Base-by-base conservation (phyloP, 768 basidiomycete genomes). In the Bullera alba region DNA sequence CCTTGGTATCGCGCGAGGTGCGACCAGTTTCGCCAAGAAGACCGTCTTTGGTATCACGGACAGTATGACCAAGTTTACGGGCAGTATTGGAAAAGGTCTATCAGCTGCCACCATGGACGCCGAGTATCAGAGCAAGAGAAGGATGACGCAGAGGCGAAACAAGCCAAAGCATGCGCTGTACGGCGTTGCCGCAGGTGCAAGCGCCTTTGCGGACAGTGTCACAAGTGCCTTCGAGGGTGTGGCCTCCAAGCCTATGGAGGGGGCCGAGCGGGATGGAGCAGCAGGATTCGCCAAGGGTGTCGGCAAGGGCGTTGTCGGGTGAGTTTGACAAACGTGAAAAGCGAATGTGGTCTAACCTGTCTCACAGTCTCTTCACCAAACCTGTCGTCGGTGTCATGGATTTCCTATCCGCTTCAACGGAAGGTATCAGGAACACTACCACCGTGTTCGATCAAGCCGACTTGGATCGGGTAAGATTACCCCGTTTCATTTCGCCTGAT, bases 11-110 rank as follows among this genome's bases (percentile, higher is more conserved):
- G 92, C 92, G 5, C 90, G 95, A 78, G 95, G 95, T 38, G 93
- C 93, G 0, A 90, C 92, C 5, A 96, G 91, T 69, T 92, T 99
- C 60, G 86, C 96, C 48, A 97, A 97, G 77, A 99, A 99, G 76
- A 95, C 93, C 0, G 87, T 97, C 5, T 99, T 97, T 62, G 95
- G 95, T 30, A 70, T 99, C 36, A 86, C 87, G 28, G 93, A 99
- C 65, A 93, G 89, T 67, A 77, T 99, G 69, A 92, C 92, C n/a
- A 97, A 96, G 73, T 85, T 99, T 65, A 97, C 95, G 1, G 88
- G 91, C 57, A 95, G 90, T 70, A 83, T 99, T 54, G 89, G 93
- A 36, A 99, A 99, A 79, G 91, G 93, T 51, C 74, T 99, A 28
- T 95, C 95, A 14, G 93, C 92, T 0, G 93, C 93, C 2, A 97